These are phyloP conservation scores for Mucor lusitanicus DNA, from an alignment of 371 early-diverging fungal species.

Conservation along the genomic window DNA sequence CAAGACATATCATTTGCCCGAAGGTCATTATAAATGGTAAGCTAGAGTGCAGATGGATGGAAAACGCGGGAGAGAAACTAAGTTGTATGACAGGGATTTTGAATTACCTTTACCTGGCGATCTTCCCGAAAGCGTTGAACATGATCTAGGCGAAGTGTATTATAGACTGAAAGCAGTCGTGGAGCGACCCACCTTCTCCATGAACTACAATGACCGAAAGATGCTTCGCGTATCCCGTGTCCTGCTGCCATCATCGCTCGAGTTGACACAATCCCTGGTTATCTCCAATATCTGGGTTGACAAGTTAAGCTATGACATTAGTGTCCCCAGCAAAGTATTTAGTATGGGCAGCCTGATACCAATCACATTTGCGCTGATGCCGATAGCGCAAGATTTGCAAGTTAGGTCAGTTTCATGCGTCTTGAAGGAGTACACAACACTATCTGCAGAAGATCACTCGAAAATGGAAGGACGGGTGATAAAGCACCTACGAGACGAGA, in stretches of 20 bases:
- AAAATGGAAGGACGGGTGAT: slow-evolving; percentile 40
- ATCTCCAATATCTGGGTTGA: slow-evolving; percentile 49
- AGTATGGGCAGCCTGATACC: slow-evolving; percentile 37
- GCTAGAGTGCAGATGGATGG: background rate
- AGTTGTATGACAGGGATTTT: slow-evolving; percentile 40
- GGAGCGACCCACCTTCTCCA: slow-evolving; percentile 48
- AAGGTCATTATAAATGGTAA: slow-evolving; percentile 51
- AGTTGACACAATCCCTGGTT: slow-evolving; percentile 38
- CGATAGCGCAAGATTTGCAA: slow-evolving; percentile 35
- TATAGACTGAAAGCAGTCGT: slow-evolving; percentile 47
- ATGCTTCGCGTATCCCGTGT: slow-evolving; percentile 33
- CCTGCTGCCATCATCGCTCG: slow-evolving; percentile 39
- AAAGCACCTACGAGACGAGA: slow-evolving; percentile 31
- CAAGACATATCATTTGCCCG: slow-evolving; percentile 40
- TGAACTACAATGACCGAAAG: slow-evolving; percentile 35
- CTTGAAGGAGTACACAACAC: slow-evolving; percentile 43
- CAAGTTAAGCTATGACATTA: slow-evolving; percentile 48
- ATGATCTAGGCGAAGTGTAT: slow-evolving; percentile 39
- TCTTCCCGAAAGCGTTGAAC: slow-evolving; percentile 45
- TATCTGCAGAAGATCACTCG: slow-evolving; percentile 29
- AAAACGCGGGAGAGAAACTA: background rate
- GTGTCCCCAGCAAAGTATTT: slow-evolving; percentile 44
- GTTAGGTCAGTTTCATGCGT: slow-evolving; percentile 35
- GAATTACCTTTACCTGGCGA: slow-evolving; percentile 56
- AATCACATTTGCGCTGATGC: slow-evolving; percentile 40